These are phyloP conservation scores for Oxalis stricta DNA, from an alignment of 441 rosid genomes.

Conservation along the genomic window DNA sequence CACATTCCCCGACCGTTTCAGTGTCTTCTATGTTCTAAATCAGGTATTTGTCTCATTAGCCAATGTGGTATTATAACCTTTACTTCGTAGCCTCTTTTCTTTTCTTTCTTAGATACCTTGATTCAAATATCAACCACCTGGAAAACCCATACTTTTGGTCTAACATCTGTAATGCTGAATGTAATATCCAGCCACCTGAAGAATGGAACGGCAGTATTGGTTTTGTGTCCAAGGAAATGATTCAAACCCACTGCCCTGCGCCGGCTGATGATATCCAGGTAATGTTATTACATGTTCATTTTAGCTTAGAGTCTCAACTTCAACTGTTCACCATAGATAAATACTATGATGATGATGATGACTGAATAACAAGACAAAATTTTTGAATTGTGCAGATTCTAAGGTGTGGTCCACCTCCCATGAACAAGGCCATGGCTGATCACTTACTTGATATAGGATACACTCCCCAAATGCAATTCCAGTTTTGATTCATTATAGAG, in stretches of 20 bases:
- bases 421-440: constrained; percentile 61
- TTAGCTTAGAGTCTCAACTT: not conserved
- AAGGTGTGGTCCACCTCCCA: constrained; percentile 59
- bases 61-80: not conserved
- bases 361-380: too few relatives aligned
- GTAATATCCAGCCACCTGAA: constrained; percentile 40
- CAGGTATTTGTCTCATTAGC: constrained; percentile 13
- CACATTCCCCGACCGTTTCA: constrained; percentile 20
- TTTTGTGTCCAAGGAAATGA: constrained; percentile 43
- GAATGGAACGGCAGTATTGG: constrained; percentile 59
- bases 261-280: constrained; percentile 43
- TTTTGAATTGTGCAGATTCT: constrained; percentile 20
- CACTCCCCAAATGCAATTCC: constrained; percentile 41
- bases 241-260: constrained; percentile 37
- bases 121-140: too few relatives aligned
- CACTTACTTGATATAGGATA: constrained; percentile 44
- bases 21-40: constrained; percentile 27
- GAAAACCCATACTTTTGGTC: too few relatives aligned
- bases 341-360: too few relatives aligned
- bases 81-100: not conserved
- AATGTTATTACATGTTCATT: not conserved
- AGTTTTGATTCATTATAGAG: constrained; percentile 21
- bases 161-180: not conserved
- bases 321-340: too few relatives aligned
- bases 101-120: too few relatives aligned